Evolutionary conservation across 176 grass and related monocot species (phyloP), one percentile per base, ranked within the genome.

Genomic region (Metroxylon sagu): DNA sequence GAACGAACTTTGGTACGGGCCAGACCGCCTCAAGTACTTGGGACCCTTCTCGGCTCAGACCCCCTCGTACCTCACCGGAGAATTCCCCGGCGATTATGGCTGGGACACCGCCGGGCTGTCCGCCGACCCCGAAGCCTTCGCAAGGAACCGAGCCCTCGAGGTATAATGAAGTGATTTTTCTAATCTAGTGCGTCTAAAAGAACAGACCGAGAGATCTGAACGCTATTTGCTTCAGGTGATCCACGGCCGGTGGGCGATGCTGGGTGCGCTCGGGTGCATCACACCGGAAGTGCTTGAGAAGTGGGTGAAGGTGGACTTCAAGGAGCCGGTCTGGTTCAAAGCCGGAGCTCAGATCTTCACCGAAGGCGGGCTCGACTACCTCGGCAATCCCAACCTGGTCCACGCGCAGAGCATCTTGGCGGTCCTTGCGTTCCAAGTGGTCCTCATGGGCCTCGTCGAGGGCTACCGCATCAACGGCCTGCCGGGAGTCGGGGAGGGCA

Each of bases 271-370:
- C 7, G 91, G 91, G 1, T 95, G 91, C 77, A 84, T 95, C 86
- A 87, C 84, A 1, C 91, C 91, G 0, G 91, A 95, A 77, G 83
- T 87, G 63, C 83, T 95, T 4, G 35, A 84, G 83, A 87, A 90
- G 71, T 90, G 91, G 91, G 19, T 95, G 76, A 79, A 80, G 29
- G 86, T 95, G n/a, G 77, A 90, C 67, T 90, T 95, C 80, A 90
- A 90, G 80, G 91, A 95, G 73, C 80, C 91, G 15, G 86, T 95
- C 15, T 95, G 91, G 91, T 95, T 95, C 86, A 95, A 95, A 71
- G 91, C 91, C 52, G 91, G 91, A 43, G 67, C 91, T 7, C 91
- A 95, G 74, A 95, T 95, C 91, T 95, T 95, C 75, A 84, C 86
- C 26, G 91, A 95, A 25, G 91, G 91, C 29, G 91, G 91, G 1